These are phyloP conservation scores for Ceratocystis smalleyi DNA, from an alignment of 2,329 filamentous ascomycete species.

Conservation along the genomic window DNA sequence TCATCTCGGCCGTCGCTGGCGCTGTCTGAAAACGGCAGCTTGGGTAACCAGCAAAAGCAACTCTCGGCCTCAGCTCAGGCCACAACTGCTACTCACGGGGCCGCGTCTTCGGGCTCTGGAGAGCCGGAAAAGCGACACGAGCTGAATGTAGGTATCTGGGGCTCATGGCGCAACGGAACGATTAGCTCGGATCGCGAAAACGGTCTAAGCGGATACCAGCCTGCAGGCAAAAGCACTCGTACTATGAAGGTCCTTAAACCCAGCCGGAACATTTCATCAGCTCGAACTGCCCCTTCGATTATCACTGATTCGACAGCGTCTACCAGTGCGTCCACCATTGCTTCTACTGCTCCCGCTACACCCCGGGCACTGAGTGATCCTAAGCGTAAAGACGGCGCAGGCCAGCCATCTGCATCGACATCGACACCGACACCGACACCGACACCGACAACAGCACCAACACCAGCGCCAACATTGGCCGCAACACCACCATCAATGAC, in stretches of 20 bases:
- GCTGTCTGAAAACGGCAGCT: constrained; percentile 15
- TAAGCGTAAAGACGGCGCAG: constrained; percentile 23
- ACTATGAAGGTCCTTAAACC: constrained; percentile 87
- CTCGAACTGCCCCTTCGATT: constrained; percentile 24
- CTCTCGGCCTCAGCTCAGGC: constrained; percentile 17
- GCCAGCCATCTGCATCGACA: neutral
- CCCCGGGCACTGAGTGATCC: constrained; percentile 23
- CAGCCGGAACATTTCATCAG: constrained; percentile 45
- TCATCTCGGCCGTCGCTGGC: neutral
- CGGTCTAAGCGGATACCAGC: constrained; percentile 50
- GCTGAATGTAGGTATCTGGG: constrained; percentile 42
- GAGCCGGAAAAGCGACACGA: constrained; percentile 12
- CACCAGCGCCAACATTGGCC: neutral
- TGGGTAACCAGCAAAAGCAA: neutral
- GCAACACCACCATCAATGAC: constrained; percentile 3
- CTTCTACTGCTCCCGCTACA: constrained; percentile 22
- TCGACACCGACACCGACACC: neutral
- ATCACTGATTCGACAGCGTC: neutral
- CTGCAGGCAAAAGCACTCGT: constrained; percentile 43
- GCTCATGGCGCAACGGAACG: constrained; percentile 50
- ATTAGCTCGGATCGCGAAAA: constrained; percentile 32
- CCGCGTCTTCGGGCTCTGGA: constrained; percentile 17
- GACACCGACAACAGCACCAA: neutral
- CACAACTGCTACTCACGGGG: constrained; percentile 22
- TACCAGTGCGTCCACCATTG: neutral